A percentile compares a stretch with the other conserved stretches of the same genome.
Conservation (phyloP, 768 basidiomycete species). For the Holtermanniella nyarrowii region DNA sequence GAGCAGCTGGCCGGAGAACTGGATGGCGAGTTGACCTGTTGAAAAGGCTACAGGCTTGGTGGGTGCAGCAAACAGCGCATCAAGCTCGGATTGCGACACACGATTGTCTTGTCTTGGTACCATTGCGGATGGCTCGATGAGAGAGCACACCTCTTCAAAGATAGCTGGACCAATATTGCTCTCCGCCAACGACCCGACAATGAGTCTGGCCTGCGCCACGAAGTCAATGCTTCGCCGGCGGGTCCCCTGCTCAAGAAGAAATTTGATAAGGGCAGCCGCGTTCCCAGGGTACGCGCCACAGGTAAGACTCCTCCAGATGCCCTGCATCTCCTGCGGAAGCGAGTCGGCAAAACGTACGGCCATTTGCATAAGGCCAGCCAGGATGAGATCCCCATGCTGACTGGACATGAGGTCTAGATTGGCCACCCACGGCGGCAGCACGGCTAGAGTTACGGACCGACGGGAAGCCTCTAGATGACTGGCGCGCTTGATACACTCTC, state of each 20-base stretch:
- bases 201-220: slow-evolving; percentile 65
- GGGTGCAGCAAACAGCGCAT: slow-evolving; percentile 44
- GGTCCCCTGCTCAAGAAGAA: slow-evolving; percentile 76
- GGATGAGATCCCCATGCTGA: slow-evolving; percentile 51
- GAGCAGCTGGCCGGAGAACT: slow-evolving; percentile 48
- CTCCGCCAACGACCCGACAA: slow-evolving; percentile 74
- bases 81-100: slow-evolving; percentile 50
- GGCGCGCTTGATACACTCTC: slow-evolving; percentile 64
- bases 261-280: slow-evolving; percentile 67
- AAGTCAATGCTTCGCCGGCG: slow-evolving; percentile 70
- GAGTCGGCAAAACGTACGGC: slow-evolving; percentile 62
- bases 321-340: slow-evolving; percentile 68
- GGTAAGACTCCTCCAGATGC: slow-evolving; percentile 69
- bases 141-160: slow-evolving; percentile 70
- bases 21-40: slow-evolving; percentile 76
- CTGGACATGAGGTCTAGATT: slow-evolving; percentile 59
- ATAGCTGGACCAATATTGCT: slow-evolving; percentile 61
- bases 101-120: slow-evolving; percentile 52
- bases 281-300: slow-evolving; percentile 61
- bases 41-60: slow-evolving; percentile 50
- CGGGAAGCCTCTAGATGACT: slow-evolving; percentile 52
- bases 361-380: slow-evolving; percentile 74
- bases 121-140: slow-evolving; percentile 78
- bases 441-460: slow-evolving; percentile 55
- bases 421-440: slow-evolving; percentile 73